Evolutionary conservation across 306 rosid genomes (phyloP).

Genomic region (Notholithocarpus densiflorus): DNA sequence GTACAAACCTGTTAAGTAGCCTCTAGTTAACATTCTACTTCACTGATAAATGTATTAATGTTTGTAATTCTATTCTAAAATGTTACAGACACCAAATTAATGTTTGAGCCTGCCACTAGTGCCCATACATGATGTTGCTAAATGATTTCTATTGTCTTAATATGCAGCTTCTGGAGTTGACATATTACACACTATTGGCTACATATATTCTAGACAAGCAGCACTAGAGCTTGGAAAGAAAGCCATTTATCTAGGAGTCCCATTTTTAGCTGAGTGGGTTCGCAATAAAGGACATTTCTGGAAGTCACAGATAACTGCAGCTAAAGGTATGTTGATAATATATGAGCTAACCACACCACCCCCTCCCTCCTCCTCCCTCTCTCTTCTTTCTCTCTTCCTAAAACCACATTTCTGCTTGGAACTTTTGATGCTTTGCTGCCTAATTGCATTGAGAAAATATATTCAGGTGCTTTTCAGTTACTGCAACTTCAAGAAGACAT

Average conservation of each 20-base stretch:
- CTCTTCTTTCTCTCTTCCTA: too few relatives aligned
- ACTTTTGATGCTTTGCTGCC: not conserved
- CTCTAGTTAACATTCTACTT: not conserved
- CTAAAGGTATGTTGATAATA: constrained; percentile 52
- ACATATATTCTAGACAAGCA: constrained; percentile 86
- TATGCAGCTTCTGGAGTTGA: constrained; percentile 73
- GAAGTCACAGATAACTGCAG: constrained; percentile 92
- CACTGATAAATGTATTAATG: not conserved
- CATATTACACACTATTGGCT: constrained; percentile 77
- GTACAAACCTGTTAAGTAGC: not conserved
- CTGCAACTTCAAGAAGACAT: constrained; percentile 82
- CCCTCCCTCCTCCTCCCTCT: too few relatives aligned
- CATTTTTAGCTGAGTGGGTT: constrained; percentile 92
- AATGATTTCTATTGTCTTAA: constrained; percentile 11
- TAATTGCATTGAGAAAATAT: constrained; percentile 27
- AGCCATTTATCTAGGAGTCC: constrained; percentile 83
- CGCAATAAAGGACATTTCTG: constrained; percentile 87
- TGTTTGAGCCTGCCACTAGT: too few relatives aligned
- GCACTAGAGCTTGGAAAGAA: constrained; percentile 92
- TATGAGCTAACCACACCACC: too few relatives aligned
- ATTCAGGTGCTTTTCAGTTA: constrained; percentile 77
- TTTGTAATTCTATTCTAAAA: not conserved
- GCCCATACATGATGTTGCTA: not conserved
- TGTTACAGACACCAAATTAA: not conserved
- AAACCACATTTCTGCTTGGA: not conserved